Evolutionary conservation across 2,329 filamentous ascomycete genomes (phyloP), one percentile per base, ranked within the genome.

Genomic region (Calonectria fujianensis): DNA sequence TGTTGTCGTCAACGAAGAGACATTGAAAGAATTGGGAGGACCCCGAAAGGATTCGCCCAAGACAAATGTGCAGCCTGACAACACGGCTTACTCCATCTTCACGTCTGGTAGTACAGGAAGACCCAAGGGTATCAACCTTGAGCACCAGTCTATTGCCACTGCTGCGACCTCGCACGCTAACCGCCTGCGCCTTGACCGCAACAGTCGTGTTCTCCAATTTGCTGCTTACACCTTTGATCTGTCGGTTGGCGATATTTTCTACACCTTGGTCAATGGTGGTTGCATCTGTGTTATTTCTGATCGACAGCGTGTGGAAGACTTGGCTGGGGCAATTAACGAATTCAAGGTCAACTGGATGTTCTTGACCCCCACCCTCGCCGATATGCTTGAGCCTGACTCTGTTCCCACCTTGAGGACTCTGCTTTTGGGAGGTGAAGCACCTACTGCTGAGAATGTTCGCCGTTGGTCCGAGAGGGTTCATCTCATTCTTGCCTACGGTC

Each of bases 71-170:
- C 57, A 41, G n/a, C 57, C 57, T 27, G 57, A 63, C 14, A 63
- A 63, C 24, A 63, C 57, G 18, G 57, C 57, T 8, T 63, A 63
- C 35, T 63, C 57, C 24, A 63, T 63, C 37, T 63, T 63, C 24
- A 63, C 57, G 8, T 63, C 57, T 11, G 57, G 57, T 5, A 63
- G 57, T 29, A 63, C 57, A 1, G 57, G 57, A 63, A 63, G 57
- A n/a, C 57, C 57, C n/a, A 63, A 63, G 57, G 57, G 57, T 41
- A 63, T 63, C 37, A 63, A 63, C 20, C 41, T 63, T 41, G 57
- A 63, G 35, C 57, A 63, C 24, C 35, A 63, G 24, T 63, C 57
- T 31, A 63, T 63, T 14, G 35, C 57, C 24, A 63, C 57, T 4
- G 57, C 57, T 31, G 57, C 57, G 11, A 41, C n/a, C 20, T 63